These are phyloP conservation scores for Aegilops sharonensis DNA, from an alignment of 176 grass and related monocot species.

Conservation along the genomic window DNA sequence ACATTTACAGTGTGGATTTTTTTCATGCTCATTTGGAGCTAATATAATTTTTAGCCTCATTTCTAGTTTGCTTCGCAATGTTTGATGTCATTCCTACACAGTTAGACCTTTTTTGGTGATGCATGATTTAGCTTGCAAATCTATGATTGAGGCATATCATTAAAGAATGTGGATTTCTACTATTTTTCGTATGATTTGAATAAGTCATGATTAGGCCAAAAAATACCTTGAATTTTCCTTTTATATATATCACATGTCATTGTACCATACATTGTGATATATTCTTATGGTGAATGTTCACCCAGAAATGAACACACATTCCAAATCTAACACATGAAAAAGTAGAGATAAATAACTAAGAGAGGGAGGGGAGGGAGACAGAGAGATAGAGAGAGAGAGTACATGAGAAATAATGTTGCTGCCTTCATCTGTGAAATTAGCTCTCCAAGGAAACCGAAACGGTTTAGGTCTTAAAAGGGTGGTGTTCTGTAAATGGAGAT, in stretches of 20 bases:
- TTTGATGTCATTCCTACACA: no score
- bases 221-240: background rate
- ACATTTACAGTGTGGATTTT: background rate
- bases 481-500: background rate
- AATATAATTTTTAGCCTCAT: no score
- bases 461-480: background rate
- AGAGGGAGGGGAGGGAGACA: background rate
- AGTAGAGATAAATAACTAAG: background rate
- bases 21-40: no score
- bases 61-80: no score
- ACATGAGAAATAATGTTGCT: background rate
- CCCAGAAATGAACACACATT: background rate
- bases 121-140: no score
- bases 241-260: background rate
- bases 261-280: background rate
- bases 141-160: background rate
- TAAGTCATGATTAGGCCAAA: background rate
- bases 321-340: background rate
- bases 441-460: background rate
- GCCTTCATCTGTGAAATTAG: background rate
- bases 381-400: background rate
- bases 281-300: background rate
- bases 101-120: no score
- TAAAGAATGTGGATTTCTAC: background rate
- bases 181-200: background rate